Percentiles rank a stretch among this genome's conserved stretches.
These are phyloP conservation scores for Euphorbia neoarborescens DNA, from an alignment of 441 rosid genomes.

Conservation along the genomic window DNA sequence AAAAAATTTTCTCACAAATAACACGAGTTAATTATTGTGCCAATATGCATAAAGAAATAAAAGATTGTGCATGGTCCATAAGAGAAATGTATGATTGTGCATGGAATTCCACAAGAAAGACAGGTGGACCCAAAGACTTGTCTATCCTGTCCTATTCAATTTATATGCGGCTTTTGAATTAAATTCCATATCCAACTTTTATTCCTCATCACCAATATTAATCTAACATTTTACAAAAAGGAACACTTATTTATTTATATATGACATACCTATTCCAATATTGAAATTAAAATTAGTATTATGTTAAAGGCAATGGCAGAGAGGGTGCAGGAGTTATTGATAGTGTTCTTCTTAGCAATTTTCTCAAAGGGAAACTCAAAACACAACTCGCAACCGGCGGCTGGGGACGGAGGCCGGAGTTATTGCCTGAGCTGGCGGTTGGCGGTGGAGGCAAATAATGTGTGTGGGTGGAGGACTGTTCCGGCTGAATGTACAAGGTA, in stretches of 20 bases:
- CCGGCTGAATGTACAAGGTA: slow-evolving; percentile 50
- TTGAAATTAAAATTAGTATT: neutral
- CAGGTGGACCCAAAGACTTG: slow-evolving; percentile 5
- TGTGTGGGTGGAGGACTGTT: slow-evolving; percentile 68
- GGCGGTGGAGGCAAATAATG: slow-evolving; percentile 77
- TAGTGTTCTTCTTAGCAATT: slow-evolving; percentile 31
- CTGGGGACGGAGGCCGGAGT: slow-evolving; percentile 20
- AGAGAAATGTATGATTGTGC: neutral
- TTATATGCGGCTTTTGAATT: neutral
- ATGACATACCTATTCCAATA: neutral
- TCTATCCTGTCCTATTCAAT: neutral
- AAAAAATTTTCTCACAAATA: no score
- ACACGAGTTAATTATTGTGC: no score
- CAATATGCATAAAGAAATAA: no score
- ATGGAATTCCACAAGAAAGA: slow-evolving; percentile 12
- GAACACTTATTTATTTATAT: neutral
- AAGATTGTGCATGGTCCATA: no score
- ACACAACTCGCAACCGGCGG: neutral
- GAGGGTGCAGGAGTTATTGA: slow-evolving; percentile 23
- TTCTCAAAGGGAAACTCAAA: slow-evolving; percentile 25
- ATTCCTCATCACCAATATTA: neutral
- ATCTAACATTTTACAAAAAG: neutral
- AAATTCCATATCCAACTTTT: neutral
- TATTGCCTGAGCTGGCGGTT: slow-evolving; percentile 83
- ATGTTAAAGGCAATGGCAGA: slow-evolving; percentile 35